Conservation (phyloP, 2,329 filamentous ascomycete species). For the Orbilia javanica region DNA sequence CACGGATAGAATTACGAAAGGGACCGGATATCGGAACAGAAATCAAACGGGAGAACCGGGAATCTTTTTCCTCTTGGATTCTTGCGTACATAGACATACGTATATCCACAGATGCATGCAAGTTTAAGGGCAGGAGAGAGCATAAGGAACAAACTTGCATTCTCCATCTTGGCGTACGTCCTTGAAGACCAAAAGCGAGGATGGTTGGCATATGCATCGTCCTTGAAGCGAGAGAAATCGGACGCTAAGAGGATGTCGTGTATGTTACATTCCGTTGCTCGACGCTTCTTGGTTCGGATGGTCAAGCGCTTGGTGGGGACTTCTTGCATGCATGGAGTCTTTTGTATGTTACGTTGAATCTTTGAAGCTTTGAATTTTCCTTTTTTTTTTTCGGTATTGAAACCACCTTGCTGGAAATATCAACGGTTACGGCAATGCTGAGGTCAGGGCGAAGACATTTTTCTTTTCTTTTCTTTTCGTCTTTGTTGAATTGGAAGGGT, state of each 20-base stretch:
- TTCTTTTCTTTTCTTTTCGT: neutral
- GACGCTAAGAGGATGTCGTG: constrained; percentile 23
- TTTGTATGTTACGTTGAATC: constrained; percentile 8
- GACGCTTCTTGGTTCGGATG: constrained; percentile 30
- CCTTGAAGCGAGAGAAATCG: neutral
- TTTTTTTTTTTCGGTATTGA: too few relatives aligned
- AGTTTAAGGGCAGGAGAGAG: neutral
- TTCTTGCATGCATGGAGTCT: too few relatives aligned
- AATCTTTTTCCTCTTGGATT: neutral
- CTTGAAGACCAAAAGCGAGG: constrained; percentile 33
- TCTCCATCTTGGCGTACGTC: constrained; percentile 22
- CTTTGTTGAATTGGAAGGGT: neutral
- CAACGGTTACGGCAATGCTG: neutral
- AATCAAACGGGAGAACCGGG: neutral
- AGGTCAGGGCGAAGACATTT: neutral
- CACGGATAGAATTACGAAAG: neutral
- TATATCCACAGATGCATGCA: too few relatives aligned
- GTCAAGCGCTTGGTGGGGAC: constrained; percentile 5
- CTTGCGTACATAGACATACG: neutral
- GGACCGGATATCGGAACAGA: constrained; percentile 7
- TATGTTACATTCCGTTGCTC: constrained; percentile 44
- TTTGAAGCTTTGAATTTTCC: too few relatives aligned
- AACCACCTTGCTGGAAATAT: constrained; percentile 7
- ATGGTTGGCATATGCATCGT: neutral
- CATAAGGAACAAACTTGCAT: constrained; percentile 8